Conservation (phyloP, 2,329 filamentous ascomycete genomes). For the Colletotrichum endophyticum region DNA sequence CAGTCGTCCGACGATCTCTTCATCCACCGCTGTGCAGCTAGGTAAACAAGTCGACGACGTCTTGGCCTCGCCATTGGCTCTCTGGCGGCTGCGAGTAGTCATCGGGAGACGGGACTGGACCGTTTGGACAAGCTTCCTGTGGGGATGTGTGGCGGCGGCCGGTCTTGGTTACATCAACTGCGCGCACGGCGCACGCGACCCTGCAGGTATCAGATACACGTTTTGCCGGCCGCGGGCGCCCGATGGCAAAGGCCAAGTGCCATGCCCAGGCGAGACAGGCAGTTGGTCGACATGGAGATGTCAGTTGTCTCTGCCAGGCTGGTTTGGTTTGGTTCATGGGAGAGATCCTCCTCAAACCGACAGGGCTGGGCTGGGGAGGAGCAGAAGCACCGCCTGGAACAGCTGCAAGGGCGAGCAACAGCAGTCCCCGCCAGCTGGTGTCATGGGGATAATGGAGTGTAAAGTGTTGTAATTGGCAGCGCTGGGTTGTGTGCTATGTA, state of each 20-base stretch:
- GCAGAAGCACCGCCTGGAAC: not conserved
- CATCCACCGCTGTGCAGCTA: slow-evolving; percentile 16
- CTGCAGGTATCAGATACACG: slow-evolving; percentile 2
- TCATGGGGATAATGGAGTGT: not conserved
- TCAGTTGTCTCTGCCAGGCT: not conserved
- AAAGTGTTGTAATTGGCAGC: not conserved
- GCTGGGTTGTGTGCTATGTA: not conserved
- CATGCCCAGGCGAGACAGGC: not conserved
- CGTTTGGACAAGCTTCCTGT: slow-evolving; percentile 20
- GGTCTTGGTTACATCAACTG: slow-evolving; percentile 10
- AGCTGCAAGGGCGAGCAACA: not conserved
- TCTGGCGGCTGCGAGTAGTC: slow-evolving; percentile 9
- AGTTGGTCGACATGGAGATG: not conserved
- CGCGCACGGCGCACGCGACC: not conserved
- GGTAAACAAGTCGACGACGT: not conserved
- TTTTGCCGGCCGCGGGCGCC: not conserved
- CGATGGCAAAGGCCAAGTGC: not conserved
- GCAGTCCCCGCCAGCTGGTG: not conserved
- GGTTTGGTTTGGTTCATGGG: not conserved
- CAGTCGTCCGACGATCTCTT: slow-evolving; percentile 8
- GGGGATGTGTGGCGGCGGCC: not conserved
- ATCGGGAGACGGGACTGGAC: slow-evolving; percentile 13
- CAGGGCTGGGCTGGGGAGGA: not conserved
- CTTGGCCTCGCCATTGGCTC: slow-evolving; percentile 7
- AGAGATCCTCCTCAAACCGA: not conserved